Base-by-base conservation (phyloP, 73 alveolate species). In the Paramecium pentaurelia region DNA sequence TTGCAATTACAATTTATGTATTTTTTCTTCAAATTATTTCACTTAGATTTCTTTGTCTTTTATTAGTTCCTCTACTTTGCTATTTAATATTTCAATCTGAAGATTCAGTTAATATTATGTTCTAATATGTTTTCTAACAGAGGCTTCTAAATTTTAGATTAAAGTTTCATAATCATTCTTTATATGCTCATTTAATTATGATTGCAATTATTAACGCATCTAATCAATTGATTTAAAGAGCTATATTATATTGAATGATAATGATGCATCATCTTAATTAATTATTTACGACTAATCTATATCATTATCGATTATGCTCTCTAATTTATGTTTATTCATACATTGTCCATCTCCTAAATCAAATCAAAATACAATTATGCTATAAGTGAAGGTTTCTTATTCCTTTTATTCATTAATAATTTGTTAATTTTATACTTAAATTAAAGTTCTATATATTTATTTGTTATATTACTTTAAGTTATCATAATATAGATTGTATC, bases 401-500 rank as follows among this genome's bases (percentile, higher is more conserved):
- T 64, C 42, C 30, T 64, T 34, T 64, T 64, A 64, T 34, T 32
- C 84, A 64, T 64, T 64, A 64, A 32, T 32, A 18, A 64, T 14
- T 25, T 64, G 45, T 27, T 64, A 25, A 28, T 8, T 32, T 64
- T 64, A 34, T 64, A 64, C 49, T 18, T 54, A 54, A n/a, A 54
- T 54, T 54, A 49, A 49, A 49, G 18, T 49, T 49, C 60, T 16
- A 49, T 8, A 49, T 14, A 49, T 49, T 49, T 12, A 49, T 49
- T 49, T 12, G 60, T 14, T 49, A 14, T 14, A 49, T 12, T 5
- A 49, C 60, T 49, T 49, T 16, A 14, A 14, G 6, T 16, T 1
- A 12, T 49, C 27, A 49, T 49, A 40, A 12, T 16, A 49, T 14
- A 7, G 25, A 12, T 49, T 7, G 96, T 95, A 83, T 95, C 96